phyloP scores from a whole-genome alignment of 176 grass and related monocot genomes.

The Carex littledalei region DNA sequence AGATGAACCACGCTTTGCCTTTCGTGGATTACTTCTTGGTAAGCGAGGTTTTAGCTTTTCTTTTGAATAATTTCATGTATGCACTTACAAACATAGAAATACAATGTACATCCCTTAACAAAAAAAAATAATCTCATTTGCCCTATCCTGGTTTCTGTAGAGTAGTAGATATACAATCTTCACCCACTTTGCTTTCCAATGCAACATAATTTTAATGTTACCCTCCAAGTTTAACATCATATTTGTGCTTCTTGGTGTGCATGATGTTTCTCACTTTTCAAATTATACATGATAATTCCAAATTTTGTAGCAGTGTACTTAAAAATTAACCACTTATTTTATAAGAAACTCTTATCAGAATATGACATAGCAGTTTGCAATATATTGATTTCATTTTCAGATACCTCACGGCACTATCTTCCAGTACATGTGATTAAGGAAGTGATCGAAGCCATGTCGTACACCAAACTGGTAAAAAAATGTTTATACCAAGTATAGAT shows the following conservation, averaged over 20 bases:
- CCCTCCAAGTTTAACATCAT: not conserved
- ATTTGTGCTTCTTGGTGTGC: not conserved
- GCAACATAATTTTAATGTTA: not conserved
- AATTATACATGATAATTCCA: not conserved
- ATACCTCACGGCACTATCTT: conserved; percentile 86
- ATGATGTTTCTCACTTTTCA: not conserved
- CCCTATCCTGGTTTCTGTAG: not conserved
- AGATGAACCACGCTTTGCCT: conserved; percentile 85
- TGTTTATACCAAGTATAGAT: not conserved
- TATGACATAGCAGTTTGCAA: not conserved
- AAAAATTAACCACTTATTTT: not conserved
- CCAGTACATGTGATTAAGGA: conserved; percentile 79
- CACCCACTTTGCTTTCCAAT: not conserved
- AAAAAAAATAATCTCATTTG: not conserved
- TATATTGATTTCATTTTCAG: conserved; percentile 35
- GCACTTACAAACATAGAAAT: not conserved
- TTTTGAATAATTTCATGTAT: not conserved
- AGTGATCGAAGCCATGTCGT: conserved; percentile 94
- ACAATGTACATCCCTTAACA: not conserved
- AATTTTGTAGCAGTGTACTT: not conserved
- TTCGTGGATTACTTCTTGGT: conserved; percentile 82
- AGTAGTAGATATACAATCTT: not conserved
- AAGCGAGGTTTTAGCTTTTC: not conserved
- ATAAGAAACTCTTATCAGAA: not conserved
- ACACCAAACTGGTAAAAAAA: conserved; percentile 90